Evolutionary conservation across 129 eudicot genomes (phyloP), one percentile per base, ranked within the genome.

Genomic region (Saposhnikovia divaricata): DNA sequence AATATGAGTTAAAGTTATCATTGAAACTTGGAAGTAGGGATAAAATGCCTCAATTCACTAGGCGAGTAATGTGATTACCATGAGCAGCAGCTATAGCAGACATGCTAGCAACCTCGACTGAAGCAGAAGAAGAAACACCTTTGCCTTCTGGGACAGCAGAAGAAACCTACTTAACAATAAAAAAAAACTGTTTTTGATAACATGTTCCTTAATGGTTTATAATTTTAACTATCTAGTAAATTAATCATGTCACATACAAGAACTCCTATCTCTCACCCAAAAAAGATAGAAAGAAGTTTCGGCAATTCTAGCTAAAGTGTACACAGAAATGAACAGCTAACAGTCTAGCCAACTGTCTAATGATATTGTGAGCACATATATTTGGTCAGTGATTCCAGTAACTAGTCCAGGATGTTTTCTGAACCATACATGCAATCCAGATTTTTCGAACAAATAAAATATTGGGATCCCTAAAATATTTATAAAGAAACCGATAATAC

Each of bases 101-200:
- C 97, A 95, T 95, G 88, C 94, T 95, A 77, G 99, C 99, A 34
- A 95, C 99, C 81, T 95, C 99, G 55, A 95, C 93, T n/a, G 97
- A 86, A 75, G 99, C 99, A 77, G 99, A 95, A 80, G 99, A 95
- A 28, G 99, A 92, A 80, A 92, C 99, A 78, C 99, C 99, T 90
- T 95, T 95, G 50, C 99, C 99, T 85, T 95, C 99, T 7, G 99
- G 99, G 50, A 95, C 99, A 84, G 99, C 97, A 44, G 99, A 95
- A 78, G 96, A 95, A 70, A 95, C 99, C 99, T 95, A 81, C 66
- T 79, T 19, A 78, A n/a, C n/a, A n/a, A 80, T 25, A n/a, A 18
- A 66, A 81, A 81, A 31, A 80, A 37, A 11, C 43, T 74, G n/a
- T 0, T 25, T 46, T 25, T 1, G 47, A 46, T 10, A 27, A 14